Conservation (phyloP, 495 filamentous ascomycete genomes). For the Neurospora africana region DNA sequence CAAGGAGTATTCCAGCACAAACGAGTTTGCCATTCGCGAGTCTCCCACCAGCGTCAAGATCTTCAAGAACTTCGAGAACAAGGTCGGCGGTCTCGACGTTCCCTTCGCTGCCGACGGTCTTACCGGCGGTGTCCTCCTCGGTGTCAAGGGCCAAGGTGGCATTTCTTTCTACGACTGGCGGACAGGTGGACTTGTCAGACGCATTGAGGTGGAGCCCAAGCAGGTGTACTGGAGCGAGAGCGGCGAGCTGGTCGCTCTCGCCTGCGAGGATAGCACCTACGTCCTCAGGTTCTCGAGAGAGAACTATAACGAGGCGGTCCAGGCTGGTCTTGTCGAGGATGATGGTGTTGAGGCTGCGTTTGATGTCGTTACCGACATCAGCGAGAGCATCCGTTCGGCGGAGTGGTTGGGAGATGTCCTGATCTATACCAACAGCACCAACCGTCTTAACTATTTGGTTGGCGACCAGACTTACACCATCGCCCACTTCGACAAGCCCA, state of each 20-base stretch:
- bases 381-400: conserved; percentile 87
- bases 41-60: conserved; percentile 88
- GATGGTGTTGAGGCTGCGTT: conserved; percentile 97
- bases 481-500: conserved; percentile 87
- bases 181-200: conserved; percentile 73
- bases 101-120: conserved; percentile 93
- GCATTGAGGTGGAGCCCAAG: conserved; percentile 92
- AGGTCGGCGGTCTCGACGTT: conserved; percentile 78
- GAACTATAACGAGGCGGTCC: conserved; percentile 69
- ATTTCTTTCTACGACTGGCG: conserved; percentile 97
- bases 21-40: conserved; percentile 95
- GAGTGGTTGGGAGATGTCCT: conserved; percentile 98
- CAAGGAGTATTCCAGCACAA: conserved; percentile 75
- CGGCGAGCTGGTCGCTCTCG: conserved; percentile 84
- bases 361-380: conserved; percentile 89
- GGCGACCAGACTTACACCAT: conserved; percentile 99
- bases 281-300: conserved; percentile 85
- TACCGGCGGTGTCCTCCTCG: conserved; percentile 80
- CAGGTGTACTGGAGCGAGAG: conserved; percentile 96
- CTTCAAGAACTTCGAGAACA: conserved; percentile 96
- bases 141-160: conserved; percentile 87
- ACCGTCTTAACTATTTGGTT: conserved; percentile 95
- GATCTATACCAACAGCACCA: conserved; percentile 94
- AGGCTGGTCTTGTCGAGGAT: conserved; percentile 75
- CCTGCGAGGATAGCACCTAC: conserved; percentile 93